These are phyloP conservation scores for Tripterygium wilfordii DNA, from an alignment of 177 flowering plant genomes.

Conservation along the genomic window DNA sequence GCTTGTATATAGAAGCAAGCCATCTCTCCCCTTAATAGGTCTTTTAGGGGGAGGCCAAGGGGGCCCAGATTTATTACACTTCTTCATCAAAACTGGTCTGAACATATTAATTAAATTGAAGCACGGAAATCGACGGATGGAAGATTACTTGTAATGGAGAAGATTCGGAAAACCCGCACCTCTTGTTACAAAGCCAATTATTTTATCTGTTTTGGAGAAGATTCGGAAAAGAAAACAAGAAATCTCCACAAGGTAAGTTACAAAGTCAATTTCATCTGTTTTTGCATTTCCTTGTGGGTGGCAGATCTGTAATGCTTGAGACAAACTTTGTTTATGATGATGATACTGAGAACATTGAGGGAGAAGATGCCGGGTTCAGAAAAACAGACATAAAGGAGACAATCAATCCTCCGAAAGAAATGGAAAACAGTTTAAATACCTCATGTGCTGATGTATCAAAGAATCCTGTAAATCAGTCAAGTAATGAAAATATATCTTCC, in stretches of 20 bases:
- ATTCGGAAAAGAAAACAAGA: slow-evolving; percentile 75
- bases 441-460: slow-evolving; percentile 6
- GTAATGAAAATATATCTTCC: slow-evolving; percentile 9
- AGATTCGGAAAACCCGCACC: slow-evolving; percentile 67
- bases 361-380: slow-evolving; percentile 4
- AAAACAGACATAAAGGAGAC: slow-evolving; percentile 17
- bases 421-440: slow-evolving; percentile 10
- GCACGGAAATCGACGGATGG: no score
- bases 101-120: no score
- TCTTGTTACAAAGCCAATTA: slow-evolving; percentile 62
- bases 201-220: slow-evolving; percentile 79
- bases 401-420: slow-evolving; percentile 3
- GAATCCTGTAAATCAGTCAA: slow-evolving; percentile 12
- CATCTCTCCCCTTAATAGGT: no score
- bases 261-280: neutral
- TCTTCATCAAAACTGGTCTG: no score
- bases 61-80: no score
- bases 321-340: slow-evolving; percentile 9
- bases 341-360: slow-evolving; percentile 2
- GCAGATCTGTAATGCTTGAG: slow-evolving; percentile 24
- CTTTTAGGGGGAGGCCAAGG: no score
- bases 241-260: slow-evolving; percentile 54
- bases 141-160: no score
- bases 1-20: no score
- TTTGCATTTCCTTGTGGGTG: slow-evolving; percentile 1